Evolutionary conservation across 768 basidiomycete species (phyloP).

Genomic region (Pleurotus cornucopiae): DNA sequence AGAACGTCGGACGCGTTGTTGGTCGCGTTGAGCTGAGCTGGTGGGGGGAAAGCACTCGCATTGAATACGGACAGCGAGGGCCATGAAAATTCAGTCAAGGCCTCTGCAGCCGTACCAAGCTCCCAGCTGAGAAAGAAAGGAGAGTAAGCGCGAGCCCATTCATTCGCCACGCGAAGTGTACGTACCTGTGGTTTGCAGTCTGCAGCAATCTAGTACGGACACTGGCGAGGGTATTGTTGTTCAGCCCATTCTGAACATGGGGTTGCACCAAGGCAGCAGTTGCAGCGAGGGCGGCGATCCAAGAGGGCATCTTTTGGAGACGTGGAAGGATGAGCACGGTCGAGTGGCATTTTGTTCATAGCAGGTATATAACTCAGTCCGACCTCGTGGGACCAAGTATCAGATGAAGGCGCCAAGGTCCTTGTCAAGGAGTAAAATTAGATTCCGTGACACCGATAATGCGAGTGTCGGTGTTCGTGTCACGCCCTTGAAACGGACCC

Average conservation of each 20-base stretch:
- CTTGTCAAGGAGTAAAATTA: no score
- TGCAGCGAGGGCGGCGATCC: slow-evolving; percentile 6
- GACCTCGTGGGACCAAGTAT: slow-evolving; percentile 6
- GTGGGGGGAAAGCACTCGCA: slow-evolving; percentile 37
- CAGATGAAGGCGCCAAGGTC: not conserved
- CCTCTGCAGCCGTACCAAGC: slow-evolving; percentile 52
- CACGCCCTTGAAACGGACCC: no score
- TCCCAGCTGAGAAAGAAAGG: slow-evolving; percentile 45
- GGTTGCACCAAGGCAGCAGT: slow-evolving; percentile 3
- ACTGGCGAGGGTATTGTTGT: slow-evolving; percentile 17
- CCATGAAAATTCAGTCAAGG: slow-evolving; percentile 48
- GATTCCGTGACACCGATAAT: no score
- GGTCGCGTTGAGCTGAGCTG: slow-evolving; percentile 21
- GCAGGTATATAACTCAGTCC: not conserved
- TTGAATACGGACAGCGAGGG: slow-evolving; percentile 47
- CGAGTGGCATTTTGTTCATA: not conserved
- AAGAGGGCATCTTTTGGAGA: slow-evolving; percentile 5
- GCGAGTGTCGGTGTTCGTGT: no score
- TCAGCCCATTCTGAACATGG: slow-evolving; percentile 19
- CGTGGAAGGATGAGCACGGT: not conserved
- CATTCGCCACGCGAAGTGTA: no score
- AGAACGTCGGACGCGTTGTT: slow-evolving; percentile 35
- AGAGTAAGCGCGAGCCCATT: not conserved
- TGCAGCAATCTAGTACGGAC: slow-evolving; percentile 23
- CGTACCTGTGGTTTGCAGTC: slow-evolving; percentile 24